These are phyloP conservation scores for Penicillium maclennaniae DNA, from an alignment of 495 filamentous ascomycete genomes.

Conservation along the genomic window DNA sequence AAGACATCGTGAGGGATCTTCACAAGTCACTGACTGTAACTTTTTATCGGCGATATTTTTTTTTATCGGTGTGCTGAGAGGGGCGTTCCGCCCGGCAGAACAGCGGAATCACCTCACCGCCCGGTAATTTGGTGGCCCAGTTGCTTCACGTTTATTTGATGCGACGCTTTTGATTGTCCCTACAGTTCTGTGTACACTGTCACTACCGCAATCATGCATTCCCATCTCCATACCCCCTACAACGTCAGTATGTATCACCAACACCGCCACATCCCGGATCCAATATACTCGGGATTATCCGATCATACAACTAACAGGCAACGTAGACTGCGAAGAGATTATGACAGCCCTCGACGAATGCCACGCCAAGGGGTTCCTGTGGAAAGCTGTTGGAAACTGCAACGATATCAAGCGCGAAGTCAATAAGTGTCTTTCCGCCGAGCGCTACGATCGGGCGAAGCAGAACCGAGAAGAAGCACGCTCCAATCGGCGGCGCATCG, in stretches of 20 bases:
- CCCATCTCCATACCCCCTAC: slow-evolving; percentile 87
- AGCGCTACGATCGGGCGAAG: slow-evolving; percentile 71
- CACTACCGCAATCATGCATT: slow-evolving; percentile 67
- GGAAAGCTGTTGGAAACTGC: slow-evolving; percentile 85
- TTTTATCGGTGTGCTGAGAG: slow-evolving; percentile 31
- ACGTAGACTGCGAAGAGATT: slow-evolving; percentile 82
- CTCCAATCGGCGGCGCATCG: slow-evolving; percentile 62
- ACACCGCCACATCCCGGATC: not conserved
- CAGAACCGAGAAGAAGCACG: slow-evolving; percentile 70
- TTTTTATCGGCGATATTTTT: slow-evolving; percentile 30
- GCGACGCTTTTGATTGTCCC: not conserved
- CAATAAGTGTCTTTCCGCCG: slow-evolving; percentile 73
- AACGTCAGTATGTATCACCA: slow-evolving; percentile 63
- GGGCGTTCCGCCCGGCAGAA: slow-evolving; percentile 38
- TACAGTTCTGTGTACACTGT: not conserved
- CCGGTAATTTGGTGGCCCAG: slow-evolving; percentile 16
- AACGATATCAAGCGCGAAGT: slow-evolving; percentile 78
- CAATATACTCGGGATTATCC: not conserved
- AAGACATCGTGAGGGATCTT: slow-evolving; percentile 49
- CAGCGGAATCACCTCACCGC: slow-evolving; percentile 26
- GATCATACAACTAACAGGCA: slow-evolving; percentile 9
- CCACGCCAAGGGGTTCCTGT: slow-evolving; percentile 86
- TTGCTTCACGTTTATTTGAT: not conserved
- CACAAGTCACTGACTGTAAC: slow-evolving; percentile 7
- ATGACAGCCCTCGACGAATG: slow-evolving; percentile 94